Evolutionary conservation across 768 basidiomycete species (phyloP), one percentile per base, ranked within the genome.

Genomic region (Lentinula sp.): DNA sequence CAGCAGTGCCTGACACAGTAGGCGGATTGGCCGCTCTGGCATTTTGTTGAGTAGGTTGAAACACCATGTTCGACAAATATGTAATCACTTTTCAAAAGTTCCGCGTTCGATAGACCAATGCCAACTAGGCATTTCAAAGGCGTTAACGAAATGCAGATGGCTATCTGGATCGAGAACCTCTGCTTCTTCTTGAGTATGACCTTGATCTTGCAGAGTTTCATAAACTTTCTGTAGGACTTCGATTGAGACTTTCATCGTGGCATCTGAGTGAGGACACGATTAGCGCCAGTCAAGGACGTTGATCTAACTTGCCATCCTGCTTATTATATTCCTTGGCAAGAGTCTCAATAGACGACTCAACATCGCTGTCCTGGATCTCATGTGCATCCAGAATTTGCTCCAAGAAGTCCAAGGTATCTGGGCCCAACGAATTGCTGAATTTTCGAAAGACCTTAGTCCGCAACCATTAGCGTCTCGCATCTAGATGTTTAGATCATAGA

Each of bases 121-220:
- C 88, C 95, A 95, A 11, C 86, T 75, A 0, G 97, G 97, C 95
- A 98, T 98, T 56, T 96, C 94, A 67, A 94, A 96, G 9, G 96
- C 88, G 70, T 96, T 86, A 34, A 98, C 77, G 64, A 98, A 78
- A 67, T 86, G 84, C 32, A 98, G 74, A 70, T 97, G 91, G 45
- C 80, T 86, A 35, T 93, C 88, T 5, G 90, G 87, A 65, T 95
- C 92, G 28, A 94, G 77, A 7, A 82, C 70, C 48, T 90, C 88
- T 43, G 83, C 82, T 64, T 85, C 84, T 40, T 72, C 73, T 7
- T 77, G 71, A 32, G 75, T 72, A 61, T 82, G 78, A 15, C 83
- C 85, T 67, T 86, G 83, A 58, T 84, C 84, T 69, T 91, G 88
- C 61, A 93, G 78, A 1, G 80, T 72, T 54, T 89, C 86, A 62